Evolutionary conservation across 768 basidiomycete species (phyloP).

Genomic region (Cystoderma amianthinum): DNA sequence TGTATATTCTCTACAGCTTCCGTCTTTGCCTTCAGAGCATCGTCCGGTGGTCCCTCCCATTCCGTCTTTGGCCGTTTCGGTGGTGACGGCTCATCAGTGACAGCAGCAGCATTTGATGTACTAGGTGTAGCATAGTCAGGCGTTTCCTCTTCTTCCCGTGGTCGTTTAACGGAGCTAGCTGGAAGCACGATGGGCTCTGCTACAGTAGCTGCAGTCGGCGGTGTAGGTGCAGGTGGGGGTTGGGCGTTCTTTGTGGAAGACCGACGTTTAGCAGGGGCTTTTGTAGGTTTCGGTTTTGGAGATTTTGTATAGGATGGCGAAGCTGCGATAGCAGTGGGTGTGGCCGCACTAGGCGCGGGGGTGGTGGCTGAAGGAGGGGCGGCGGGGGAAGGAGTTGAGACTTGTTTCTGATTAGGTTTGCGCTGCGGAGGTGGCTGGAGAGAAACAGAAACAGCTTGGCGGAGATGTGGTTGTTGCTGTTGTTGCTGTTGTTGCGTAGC

Average conservation of each 20-base stretch:
- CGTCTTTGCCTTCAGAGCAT: slow-evolving; percentile 35
- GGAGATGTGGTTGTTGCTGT: slow-evolving; percentile 8
- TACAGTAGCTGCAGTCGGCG: slow-evolving; percentile 10
- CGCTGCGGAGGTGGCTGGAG: slow-evolving; percentile 17
- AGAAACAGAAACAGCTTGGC: slow-evolving; percentile 16
- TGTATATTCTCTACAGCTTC: slow-evolving; percentile 44
- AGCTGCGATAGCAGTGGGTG: slow-evolving; percentile 44
- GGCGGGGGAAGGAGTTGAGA: slow-evolving; percentile 40
- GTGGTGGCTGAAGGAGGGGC: slow-evolving; percentile 27
- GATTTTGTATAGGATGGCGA: slow-evolving; percentile 70
- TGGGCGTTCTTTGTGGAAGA: slow-evolving; percentile 23
- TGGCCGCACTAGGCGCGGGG: slow-evolving; percentile 36
- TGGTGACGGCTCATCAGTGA: slow-evolving; percentile 49
- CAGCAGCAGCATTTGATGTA: slow-evolving; percentile 19
- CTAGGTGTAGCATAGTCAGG: slow-evolving; percentile 17
- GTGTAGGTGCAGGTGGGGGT: slow-evolving; percentile 14
- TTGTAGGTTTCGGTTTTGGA: slow-evolving; percentile 54
- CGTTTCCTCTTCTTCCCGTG: slow-evolving; percentile 46
- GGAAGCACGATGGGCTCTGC: slow-evolving; percentile 11
- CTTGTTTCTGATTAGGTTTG: slow-evolving; percentile 17
- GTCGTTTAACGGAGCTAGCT: slow-evolving; percentile 35
- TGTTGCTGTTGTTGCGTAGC: slow-evolving; percentile 12
- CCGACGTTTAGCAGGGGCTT: slow-evolving; percentile 18
- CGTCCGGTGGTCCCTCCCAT: slow-evolving; percentile 56
- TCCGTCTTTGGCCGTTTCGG: slow-evolving; percentile 70